Conservation (phyloP, 164 flowering plant species). For the Chimonanthus praecox region DNA sequence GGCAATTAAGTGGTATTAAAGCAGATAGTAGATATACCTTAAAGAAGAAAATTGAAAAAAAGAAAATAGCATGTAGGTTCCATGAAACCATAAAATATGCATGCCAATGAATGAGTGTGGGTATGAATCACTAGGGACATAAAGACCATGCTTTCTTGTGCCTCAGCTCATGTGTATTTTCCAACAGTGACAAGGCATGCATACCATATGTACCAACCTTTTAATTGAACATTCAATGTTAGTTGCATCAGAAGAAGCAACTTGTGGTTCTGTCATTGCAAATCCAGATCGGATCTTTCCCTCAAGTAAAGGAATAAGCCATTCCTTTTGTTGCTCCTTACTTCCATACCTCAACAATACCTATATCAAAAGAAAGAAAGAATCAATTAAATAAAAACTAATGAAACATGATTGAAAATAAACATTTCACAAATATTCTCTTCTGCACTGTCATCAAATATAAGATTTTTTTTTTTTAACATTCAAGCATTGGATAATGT, state of each 20-base stretch:
- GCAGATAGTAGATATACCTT: no score
- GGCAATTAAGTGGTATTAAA: no score
- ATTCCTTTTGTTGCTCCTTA: slow-evolving; percentile 70
- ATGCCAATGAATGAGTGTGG: background rate
- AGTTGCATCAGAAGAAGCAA: slow-evolving; percentile 99
- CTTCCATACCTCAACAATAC: slow-evolving; percentile 87
- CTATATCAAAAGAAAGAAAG: slow-evolving; percentile 22
- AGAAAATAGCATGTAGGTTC: no score
- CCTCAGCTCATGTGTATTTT: background rate
- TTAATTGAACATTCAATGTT: slow-evolving; percentile 89
- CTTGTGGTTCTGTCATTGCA: slow-evolving; percentile 98
- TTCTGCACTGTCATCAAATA: background rate
- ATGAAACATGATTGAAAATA: background rate
- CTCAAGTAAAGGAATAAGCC: slow-evolving; percentile 95
- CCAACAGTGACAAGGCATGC: background rate
- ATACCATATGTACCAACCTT: slow-evolving; percentile 39
- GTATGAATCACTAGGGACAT: background rate
- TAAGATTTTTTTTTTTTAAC: no score
- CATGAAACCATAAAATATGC: background rate
- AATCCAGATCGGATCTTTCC: slow-evolving; percentile 91
- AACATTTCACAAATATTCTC: background rate
- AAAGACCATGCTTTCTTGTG: background rate
- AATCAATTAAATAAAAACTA: background rate
- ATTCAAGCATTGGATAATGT: no score
- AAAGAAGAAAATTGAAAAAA: no score